Base-by-base conservation (phyloP, 1,139 yeast species). In the Debaryomyces sp. region DNA sequence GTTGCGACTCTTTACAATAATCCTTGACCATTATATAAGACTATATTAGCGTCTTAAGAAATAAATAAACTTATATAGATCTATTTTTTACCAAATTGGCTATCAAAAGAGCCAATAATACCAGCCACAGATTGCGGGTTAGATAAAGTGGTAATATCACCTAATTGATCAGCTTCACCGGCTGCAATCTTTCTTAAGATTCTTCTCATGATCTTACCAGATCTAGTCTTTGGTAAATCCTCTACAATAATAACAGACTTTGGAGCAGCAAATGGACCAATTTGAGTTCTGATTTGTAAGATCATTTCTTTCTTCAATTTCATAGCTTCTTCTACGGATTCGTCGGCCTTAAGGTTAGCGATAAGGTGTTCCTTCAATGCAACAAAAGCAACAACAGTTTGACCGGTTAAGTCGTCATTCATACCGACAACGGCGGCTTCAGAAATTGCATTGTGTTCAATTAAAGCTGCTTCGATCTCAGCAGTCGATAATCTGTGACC, bases 231-330 rank as follows among this genome's bases (percentile, higher is more conserved):
- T 71, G 99, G 99, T 70, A 94, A 82, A 66, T 94, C 99, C 51
- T 80, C 82, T 49, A 94, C 97, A 54, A 91, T 77, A 54, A 92
- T 83, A 49, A 92, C 92, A 41, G 88, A 78, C 76, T 92, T 92
- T 69, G 99, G 99, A 50, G 98, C 96, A 40, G 99, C 99, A 73
- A 94, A 94, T 49, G 99, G 99, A 48, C 99, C 99, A 67, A 94
- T 94, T 65, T 87, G 90, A 66, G 87, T 86, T 77, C 99, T 87
- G 46, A 94, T 97, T 62, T 87, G 91, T 72, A 92, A 72, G 51
- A 91, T 77, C 60, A 95, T 82, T 62, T 87, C 90, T 74, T 87
- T 89, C 79, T 96, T 87, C 62, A 88, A 78, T 48, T 80, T 85
- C 48, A 76, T 71, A 18, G 77, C 73, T 50, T 75, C 80, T 45